Conservation (phyloP, 805 yeast species). For the Kodamaea jinghongensis region DNA sequence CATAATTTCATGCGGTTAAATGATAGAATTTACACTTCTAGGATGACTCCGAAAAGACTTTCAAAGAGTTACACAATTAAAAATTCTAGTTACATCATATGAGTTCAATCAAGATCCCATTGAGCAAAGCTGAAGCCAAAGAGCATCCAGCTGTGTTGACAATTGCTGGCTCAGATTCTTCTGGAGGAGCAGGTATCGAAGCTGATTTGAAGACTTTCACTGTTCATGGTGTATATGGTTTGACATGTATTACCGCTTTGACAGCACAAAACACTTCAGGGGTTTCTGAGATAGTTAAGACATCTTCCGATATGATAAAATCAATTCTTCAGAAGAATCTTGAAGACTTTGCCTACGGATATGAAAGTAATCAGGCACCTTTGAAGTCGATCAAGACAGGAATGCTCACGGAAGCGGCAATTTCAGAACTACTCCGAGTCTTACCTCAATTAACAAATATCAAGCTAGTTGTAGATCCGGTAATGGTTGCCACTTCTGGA, state of each 20-base stretch:
- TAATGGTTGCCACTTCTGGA: slow-evolving; percentile 81
- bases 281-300: slow-evolving; percentile 44
- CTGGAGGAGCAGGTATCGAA: slow-evolving; percentile 92
- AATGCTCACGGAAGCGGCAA: slow-evolving; percentile 59
- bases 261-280: slow-evolving; percentile 72
- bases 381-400: slow-evolving; percentile 76
- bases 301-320: slow-evolving; percentile 44
- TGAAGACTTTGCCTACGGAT: slow-evolving; percentile 49
- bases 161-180: slow-evolving; percentile 74
- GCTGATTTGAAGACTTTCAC: slow-evolving; percentile 82
- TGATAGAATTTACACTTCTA: not conserved
- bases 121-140: not conserved
- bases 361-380: slow-evolving; percentile 21
- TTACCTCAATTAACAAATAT: slow-evolving; percentile 29
- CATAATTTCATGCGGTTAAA: slow-evolving; percentile 1
- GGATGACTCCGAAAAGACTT: not conserved
- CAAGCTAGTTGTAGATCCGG: slow-evolving; percentile 72
- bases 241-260: slow-evolving; percentile 73
- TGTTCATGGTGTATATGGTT: slow-evolving; percentile 71
- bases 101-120: not conserved
- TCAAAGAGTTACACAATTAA: not conserved
- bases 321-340: slow-evolving; percentile 52
- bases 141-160: slow-evolving; percentile 25
- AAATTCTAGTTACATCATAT: not conserved
- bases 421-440: slow-evolving; percentile 42